phyloP scores from a whole-genome alignment of 106 monocot genomes.

The Dendrobium nobile region DNA sequence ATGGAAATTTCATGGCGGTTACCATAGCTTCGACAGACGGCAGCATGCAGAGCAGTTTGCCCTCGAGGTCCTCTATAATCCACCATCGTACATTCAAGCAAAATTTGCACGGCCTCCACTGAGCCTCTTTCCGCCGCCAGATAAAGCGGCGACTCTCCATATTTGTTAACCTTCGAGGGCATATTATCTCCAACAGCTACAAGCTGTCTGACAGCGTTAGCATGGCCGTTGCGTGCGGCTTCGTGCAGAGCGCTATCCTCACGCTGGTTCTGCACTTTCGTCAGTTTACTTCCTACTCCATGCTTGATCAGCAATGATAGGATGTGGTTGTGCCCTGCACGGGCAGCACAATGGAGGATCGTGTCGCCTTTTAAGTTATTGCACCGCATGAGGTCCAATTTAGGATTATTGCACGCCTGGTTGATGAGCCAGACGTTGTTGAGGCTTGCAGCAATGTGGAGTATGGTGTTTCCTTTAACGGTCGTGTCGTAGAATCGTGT shows the following conservation, averaged over 20 bases:
- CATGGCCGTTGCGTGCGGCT: conserved; percentile 7
- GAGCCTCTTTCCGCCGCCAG: conserved; percentile 13
- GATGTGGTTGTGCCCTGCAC: not conserved
- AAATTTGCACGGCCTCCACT: conserved; percentile 1
- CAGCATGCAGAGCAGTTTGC: conserved; percentile 34
- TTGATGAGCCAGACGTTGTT: not conserved
- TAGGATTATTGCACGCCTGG: not conserved
- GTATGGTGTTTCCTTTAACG: not conserved
- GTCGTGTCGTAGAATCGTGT: not conserved
- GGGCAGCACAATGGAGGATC: conserved; percentile 9
- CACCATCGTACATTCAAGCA: not conserved
- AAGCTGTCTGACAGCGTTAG: not conserved
- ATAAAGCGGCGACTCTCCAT: conserved; percentile 29
- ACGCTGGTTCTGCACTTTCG: not conserved
- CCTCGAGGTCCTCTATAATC: conserved; percentile 11
- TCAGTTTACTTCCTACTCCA: not conserved
- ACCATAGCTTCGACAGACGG: conserved; percentile 25
- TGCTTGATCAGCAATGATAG: not conserved
- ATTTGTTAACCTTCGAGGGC: not conserved
- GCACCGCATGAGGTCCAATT: not conserved
- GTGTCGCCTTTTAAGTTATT: conserved; percentile 9
- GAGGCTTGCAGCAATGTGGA: conserved; percentile 10
- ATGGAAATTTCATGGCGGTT: not conserved
- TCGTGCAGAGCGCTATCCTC: conserved; percentile 16
- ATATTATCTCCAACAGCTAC: not conserved